Percentiles rank a stretch among this genome's conserved stretches.
Conservation (phyloP, 2,329 filamentous ascomycete species). For the Arthrobotrys megalospora region DNA sequence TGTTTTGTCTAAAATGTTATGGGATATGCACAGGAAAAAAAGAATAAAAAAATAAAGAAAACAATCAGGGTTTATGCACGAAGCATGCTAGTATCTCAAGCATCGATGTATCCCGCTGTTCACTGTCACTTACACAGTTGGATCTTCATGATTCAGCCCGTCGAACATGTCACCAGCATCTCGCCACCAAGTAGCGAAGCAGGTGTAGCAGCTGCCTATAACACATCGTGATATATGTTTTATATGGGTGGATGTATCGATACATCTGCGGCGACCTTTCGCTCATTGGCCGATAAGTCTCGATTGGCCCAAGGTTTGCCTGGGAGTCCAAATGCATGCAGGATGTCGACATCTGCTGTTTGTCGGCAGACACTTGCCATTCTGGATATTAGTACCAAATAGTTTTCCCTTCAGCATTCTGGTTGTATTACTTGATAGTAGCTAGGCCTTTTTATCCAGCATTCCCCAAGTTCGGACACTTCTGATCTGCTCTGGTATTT, state of each 20-base stretch:
- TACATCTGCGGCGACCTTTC: slow-evolving; percentile 15
- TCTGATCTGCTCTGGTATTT: slow-evolving; percentile 1
- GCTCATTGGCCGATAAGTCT: slow-evolving; percentile 17
- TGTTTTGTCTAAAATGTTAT: neutral
- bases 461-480: slow-evolving; percentile 28
- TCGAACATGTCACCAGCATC: slow-evolving; percentile 54
- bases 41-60: neutral
- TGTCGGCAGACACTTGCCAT: slow-evolving; percentile 50
- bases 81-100: neutral
- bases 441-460: slow-evolving; percentile 11
- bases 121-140: slow-evolving; percentile 6
- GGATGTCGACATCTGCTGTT: slow-evolving; percentile 60
- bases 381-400: slow-evolving; percentile 31
- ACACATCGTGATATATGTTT: slow-evolving; percentile 42
- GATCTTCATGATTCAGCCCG: slow-evolving; percentile 36
- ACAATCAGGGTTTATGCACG: slow-evolving; percentile 14
- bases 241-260: slow-evolving; percentile 28
- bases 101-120: neutral
- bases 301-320: slow-evolving; percentile 43
- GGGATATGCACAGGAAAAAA: slow-evolving; percentile 1
- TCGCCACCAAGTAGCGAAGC: slow-evolving; percentile 41
- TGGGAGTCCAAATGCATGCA: slow-evolving; percentile 53
- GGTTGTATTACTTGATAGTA: neutral
- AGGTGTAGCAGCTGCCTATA: slow-evolving; percentile 16
- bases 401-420: neutral